Conservation (phyloP, 2,329 filamentous ascomycete genomes). For the Colletotrichum tabaci region DNA sequence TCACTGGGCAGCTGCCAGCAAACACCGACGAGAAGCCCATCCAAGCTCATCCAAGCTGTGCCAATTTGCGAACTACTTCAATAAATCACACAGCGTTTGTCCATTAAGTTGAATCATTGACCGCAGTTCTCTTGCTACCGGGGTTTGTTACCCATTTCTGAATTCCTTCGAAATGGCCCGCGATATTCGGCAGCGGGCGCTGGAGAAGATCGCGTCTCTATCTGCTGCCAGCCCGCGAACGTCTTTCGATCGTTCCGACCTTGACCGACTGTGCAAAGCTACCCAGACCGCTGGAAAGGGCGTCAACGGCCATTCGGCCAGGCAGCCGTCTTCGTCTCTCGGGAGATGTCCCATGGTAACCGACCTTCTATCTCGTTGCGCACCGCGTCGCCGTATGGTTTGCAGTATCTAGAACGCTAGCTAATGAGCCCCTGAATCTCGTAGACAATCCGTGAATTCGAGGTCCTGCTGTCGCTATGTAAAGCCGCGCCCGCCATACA, state of each 20-base stretch:
- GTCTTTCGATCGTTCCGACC: slow-evolving; percentile 73
- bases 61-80: slow-evolving; percentile 8
- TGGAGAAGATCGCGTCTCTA: slow-evolving; percentile 76
- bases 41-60: not conserved
- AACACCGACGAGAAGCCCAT: slow-evolving; percentile 8
- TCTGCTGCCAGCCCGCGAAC: slow-evolving; percentile 69
- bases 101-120: not conserved
- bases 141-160: slow-evolving; percentile 9
- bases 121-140: not conserved
- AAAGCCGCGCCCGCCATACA: slow-evolving; percentile 86
- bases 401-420: not conserved
- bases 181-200: slow-evolving; percentile 73
- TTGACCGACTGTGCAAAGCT: slow-evolving; percentile 73
- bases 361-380: slow-evolving; percentile 37
- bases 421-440: slow-evolving; percentile 25
- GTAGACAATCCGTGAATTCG: slow-evolving; percentile 89
- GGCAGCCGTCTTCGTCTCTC: slow-evolving; percentile 56
- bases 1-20: slow-evolving; percentile 33
- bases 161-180: slow-evolving; percentile 60
- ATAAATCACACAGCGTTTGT: not conserved
- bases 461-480: slow-evolving; percentile 91
- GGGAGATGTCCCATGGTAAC: slow-evolving; percentile 74
- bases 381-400: not conserved
- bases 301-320: slow-evolving; percentile 64
- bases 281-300: slow-evolving; percentile 63